Conservation (phyloP, 768 basidiomycete species). For the Cystobasidium tubakii region DNA sequence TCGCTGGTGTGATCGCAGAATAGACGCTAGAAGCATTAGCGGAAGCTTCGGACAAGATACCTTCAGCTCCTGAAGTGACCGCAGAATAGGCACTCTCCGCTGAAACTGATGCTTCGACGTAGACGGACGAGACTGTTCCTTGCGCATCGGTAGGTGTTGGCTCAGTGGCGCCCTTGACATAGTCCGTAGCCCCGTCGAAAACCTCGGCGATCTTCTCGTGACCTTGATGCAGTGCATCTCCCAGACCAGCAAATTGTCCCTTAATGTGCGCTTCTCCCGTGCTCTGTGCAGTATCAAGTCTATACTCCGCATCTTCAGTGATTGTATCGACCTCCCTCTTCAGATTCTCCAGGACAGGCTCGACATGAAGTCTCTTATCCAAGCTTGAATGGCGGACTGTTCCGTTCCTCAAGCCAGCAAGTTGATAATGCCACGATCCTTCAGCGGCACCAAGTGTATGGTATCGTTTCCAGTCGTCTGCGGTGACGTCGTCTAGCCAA, state of each 20-base stretch:
- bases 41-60: not conserved
- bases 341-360: not conserved
- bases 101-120: not conserved
- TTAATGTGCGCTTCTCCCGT: slow-evolving; percentile 8
- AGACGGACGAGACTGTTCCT: not conserved
- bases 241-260: slow-evolving; percentile 23
- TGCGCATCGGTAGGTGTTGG: slow-evolving; percentile 19
- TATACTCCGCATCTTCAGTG: not conserved
- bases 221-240: slow-evolving; percentile 6
- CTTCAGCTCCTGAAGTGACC: not conserved
- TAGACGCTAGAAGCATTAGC: not conserved
- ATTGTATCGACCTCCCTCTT: slow-evolving; percentile 7
- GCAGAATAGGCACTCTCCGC: slow-evolving; percentile 16
- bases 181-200: slow-evolving; percentile 1
- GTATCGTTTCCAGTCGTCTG: slow-evolving; percentile 42
- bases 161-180: slow-evolving; percentile 9
- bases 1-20: not conserved
- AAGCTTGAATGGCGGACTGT: slow-evolving; percentile 13
- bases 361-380: slow-evolving; percentile 21
- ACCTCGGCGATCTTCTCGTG: not conserved
- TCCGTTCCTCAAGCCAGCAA: slow-evolving; percentile 17
- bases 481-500: slow-evolving; percentile 43
- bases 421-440: slow-evolving; percentile 24
- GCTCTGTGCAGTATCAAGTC: not conserved
- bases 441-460: slow-evolving; percentile 25